Evolutionary conservation across 116 monocot genomes (phyloP), one percentile per base, ranked within the genome.

Genomic region (Cymodocea nodosa): DNA sequence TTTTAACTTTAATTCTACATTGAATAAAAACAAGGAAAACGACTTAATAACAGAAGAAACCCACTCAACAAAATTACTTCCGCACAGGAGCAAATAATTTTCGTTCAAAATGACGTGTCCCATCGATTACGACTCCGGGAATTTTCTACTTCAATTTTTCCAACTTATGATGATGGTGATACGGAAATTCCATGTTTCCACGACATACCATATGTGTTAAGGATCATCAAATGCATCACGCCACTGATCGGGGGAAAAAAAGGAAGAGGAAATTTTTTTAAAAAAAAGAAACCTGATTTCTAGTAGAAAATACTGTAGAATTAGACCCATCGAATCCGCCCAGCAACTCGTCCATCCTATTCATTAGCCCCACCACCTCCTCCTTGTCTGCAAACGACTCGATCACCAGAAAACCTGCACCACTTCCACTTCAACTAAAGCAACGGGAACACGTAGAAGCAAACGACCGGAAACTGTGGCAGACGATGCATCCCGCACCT

Each of bases 341-440:
- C 22, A 97, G 72, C 15, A 97, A 66, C 64, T 91, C 80, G 4
- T 67, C 75, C 85, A 97, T 97, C 54, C 83, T 75, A 66, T 72
- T 77, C 59, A 81, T 79, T 84, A 97, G 79, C 71, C 77, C 78
- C 63, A 68, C 56, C 4, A 90, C 59, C 80, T 91, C 85, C 13
- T 80, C 80, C n/a, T 49, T 52, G 71, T 74, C 79, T 24, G 85
- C 73, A 62, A 97, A 97, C 23, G 83, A 81, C 25, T 87, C 90
- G 51, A 97, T 59, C 23, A 97, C 88, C 71, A 97, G 68, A 74
- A 73, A 97, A 25, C 97, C 97, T 97, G 39, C 15, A 14, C 51
- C 15, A 13, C 40, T 23, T 19, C n/a, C 7, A 15, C 22, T 56
- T 56, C 44, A 37, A 6, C 56, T 20, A 11, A 1, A 49, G 23